Evolutionary conservation across 2,329 filamentous ascomycete genomes (phyloP).

Genomic region (Pseudogymnoascus sp.): DNA sequence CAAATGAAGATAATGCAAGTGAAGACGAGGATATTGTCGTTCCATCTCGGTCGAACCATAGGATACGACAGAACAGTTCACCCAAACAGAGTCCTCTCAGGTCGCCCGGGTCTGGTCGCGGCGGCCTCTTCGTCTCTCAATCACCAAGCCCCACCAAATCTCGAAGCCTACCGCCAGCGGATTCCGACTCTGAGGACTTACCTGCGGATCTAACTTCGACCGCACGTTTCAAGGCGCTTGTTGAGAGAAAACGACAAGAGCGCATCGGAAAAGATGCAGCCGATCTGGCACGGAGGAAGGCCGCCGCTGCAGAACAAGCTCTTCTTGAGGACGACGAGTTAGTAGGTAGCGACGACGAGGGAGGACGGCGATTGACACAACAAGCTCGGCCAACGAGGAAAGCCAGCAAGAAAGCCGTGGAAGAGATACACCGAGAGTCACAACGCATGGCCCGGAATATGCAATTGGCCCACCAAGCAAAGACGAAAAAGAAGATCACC

Average conservation of each 20-base stretch:
- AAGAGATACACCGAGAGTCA: conserved; percentile 92
- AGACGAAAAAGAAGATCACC: conserved; percentile 83
- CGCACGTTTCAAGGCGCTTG: conserved; percentile 58
- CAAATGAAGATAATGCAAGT: neutral
- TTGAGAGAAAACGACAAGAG: conserved; percentile 65
- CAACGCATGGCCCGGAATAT: conserved; percentile 83
- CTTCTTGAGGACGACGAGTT: conserved; percentile 48
- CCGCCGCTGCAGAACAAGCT: conserved; percentile 33
- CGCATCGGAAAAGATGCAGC: conserved; percentile 54
- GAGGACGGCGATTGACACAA: conserved; percentile 59
- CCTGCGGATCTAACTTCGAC: conserved; percentile 15
- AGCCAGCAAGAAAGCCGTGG: conserved; percentile 86
- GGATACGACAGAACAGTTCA: conserved; percentile 34
- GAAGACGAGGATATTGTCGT: conserved; percentile 36
- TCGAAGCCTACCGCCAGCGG: conserved; percentile 11
- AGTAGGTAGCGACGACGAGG: conserved; percentile 53
- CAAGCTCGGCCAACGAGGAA: conserved; percentile 63
- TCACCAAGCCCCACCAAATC: conserved; percentile 8
- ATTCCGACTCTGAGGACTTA: conserved; percentile 20
- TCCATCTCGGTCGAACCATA: conserved; percentile 34
- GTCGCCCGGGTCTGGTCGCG: neutral
- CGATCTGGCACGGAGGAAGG: conserved; percentile 40
- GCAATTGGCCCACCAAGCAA: conserved; percentile 82
- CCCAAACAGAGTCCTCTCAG: conserved; percentile 34
- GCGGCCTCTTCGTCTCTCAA: conserved; percentile 13